Conservation (phyloP, 108 stramenopile genomes). For the Discostella stelligeroides region DNA sequence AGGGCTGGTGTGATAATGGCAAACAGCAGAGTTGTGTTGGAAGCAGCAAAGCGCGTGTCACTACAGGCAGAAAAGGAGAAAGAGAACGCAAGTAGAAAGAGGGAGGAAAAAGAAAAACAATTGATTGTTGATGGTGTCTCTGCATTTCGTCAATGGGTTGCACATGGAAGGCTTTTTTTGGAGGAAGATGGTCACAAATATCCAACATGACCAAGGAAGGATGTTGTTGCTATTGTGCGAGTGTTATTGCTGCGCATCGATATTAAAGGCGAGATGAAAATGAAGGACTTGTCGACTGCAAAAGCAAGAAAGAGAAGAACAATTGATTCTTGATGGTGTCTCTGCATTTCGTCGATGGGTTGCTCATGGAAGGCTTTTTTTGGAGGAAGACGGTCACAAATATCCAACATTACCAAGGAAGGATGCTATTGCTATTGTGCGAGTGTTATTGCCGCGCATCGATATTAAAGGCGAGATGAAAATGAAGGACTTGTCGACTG, state of each 20-base stretch:
- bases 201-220: not conserved
- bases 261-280: not conserved
- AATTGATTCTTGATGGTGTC: too few relatives aligned
- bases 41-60: not conserved
- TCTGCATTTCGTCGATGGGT: too few relatives aligned
- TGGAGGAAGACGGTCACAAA: too few relatives aligned
- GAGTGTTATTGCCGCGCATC: not conserved
- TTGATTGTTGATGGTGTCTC: too few relatives aligned
- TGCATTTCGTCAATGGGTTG: too few relatives aligned
- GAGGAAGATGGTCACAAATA: too few relatives aligned
- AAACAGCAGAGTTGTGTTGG: not conserved
- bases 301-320: too few relatives aligned
- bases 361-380: too few relatives aligned
- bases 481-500: not conserved
- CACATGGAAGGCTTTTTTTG: too few relatives aligned
- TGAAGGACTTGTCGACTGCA: not conserved
- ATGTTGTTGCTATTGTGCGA: not conserved
- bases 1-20: not conserved
- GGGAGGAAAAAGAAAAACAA: too few relatives aligned
- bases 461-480: not conserved
- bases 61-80: not conserved
- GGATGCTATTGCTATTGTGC: not conserved
- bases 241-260: not conserved
- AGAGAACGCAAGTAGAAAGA: too few relatives aligned
- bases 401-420: not conserved